Conservation (phyloP, 1,139 yeast genomes). For the Chernovozyma sophiae-reginae region DNA sequence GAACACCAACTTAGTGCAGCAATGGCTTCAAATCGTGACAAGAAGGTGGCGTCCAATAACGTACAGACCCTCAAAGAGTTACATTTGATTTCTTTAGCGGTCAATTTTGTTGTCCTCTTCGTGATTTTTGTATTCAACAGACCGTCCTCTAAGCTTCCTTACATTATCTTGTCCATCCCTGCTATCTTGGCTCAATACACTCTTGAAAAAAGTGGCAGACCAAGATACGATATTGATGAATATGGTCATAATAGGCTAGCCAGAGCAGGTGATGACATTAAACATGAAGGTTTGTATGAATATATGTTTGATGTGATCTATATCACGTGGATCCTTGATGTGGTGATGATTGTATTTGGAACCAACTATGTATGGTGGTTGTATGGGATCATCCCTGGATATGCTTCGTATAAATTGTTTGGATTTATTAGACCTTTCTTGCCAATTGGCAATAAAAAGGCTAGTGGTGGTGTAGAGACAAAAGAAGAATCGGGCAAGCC, state of each 20-base stretch:
- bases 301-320: slow-evolving; percentile 74
- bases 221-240: slow-evolving; percentile 41
- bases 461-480: slow-evolving; percentile 8
- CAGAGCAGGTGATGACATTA: slow-evolving; percentile 61
- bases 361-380: slow-evolving; percentile 61
- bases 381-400: slow-evolving; percentile 43
- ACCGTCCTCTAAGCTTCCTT: slow-evolving; percentile 51
- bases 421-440: slow-evolving; percentile 26
- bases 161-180: slow-evolving; percentile 55
- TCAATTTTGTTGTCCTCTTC: slow-evolving; percentile 37
- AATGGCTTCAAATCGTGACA: slow-evolving; percentile 51
- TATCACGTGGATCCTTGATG: slow-evolving; percentile 59
- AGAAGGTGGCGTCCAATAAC: slow-evolving; percentile 66
- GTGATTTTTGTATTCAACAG: slow-evolving; percentile 44
- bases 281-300: slow-evolving; percentile 67
- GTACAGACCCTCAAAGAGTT: slow-evolving; percentile 49
- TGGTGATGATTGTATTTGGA: slow-evolving; percentile 54
- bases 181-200: slow-evolving; percentile 50
- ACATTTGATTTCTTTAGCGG: slow-evolving; percentile 42
- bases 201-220: slow-evolving; percentile 66
- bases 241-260: slow-evolving; percentile 32
- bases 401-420: slow-evolving; percentile 52
- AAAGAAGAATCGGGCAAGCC: slow-evolving; percentile 8
- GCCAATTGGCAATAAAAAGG: slow-evolving; percentile 8
- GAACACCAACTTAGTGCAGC: no score